phyloP scores from a whole-genome alignment of 1,284 basidiomycete genomes.

The Leccinum solheimii region DNA sequence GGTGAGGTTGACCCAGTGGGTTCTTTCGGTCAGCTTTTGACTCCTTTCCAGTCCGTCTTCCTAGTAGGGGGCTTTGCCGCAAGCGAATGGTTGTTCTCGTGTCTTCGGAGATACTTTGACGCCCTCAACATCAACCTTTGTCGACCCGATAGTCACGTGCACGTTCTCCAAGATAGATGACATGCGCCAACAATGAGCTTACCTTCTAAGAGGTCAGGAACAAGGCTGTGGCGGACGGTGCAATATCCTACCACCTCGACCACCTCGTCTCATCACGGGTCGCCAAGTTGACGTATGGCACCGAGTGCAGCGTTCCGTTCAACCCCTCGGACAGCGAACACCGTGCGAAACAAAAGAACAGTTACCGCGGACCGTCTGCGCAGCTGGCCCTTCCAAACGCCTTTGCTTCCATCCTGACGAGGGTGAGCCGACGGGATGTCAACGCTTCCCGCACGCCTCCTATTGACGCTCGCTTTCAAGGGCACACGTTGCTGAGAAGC shows the following conservation, averaged over 20 bases:
- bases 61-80: slow-evolving; percentile 52
- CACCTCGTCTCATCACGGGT: slow-evolving; percentile 49
- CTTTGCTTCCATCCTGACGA: slow-evolving; percentile 35
- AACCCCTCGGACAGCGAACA: slow-evolving; percentile 39
- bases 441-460: too few relatives aligned
- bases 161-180: slow-evolving; percentile 18
- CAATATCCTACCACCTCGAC: slow-evolving; percentile 52
- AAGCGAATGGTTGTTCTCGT: slow-evolving; percentile 48
- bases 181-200: slow-evolving; percentile 4
- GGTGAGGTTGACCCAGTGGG: slow-evolving; percentile 22
- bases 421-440: slow-evolving; percentile 21
- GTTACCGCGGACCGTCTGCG: slow-evolving; percentile 27
- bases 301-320: slow-evolving; percentile 31
- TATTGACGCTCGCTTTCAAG: slow-evolving; percentile 20
- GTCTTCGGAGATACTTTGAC: slow-evolving; percentile 37
- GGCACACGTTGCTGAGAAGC: slow-evolving; percentile 36
- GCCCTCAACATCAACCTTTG: slow-evolving; percentile 32
- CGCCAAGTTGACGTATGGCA: slow-evolving; percentile 47
- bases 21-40: not conserved
- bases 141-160: slow-evolving; percentile 43
- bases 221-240: slow-evolving; percentile 59
- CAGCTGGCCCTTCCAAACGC: slow-evolving; percentile 24
- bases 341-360: slow-evolving; percentile 23
- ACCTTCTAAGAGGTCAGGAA: slow-evolving; percentile 37
- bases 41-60: slow-evolving; percentile 33